phyloP scores from a whole-genome alignment of 2,329 filamentous ascomycete species.

The Xylaria sp. region DNA sequence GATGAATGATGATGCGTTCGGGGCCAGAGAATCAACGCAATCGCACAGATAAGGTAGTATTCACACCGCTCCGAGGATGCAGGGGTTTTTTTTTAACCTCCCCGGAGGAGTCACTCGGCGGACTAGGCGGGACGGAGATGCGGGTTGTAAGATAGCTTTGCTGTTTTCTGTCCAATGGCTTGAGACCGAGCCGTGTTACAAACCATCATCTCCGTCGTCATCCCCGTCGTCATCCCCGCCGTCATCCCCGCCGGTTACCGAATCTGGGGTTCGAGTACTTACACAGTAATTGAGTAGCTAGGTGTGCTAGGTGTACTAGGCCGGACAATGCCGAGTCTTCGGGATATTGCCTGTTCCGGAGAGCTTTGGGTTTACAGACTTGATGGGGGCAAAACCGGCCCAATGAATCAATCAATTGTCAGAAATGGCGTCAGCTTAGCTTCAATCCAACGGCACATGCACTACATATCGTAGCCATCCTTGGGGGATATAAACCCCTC shows the following conservation, averaged over 20 bases:
- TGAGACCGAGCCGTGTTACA: neutral
- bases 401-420: no score
- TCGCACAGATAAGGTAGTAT: no score
- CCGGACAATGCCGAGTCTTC: neutral
- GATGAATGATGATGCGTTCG: no score
- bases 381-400: neutral
- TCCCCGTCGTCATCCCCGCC: neutral
- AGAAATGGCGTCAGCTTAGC: neutral
- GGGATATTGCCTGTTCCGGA: slow-evolving; percentile 12
- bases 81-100: neutral
- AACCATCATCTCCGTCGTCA: neutral
- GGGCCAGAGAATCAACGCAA: no score
- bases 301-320: no score
- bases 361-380: no score
- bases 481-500: neutral
- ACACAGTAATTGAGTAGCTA: no score
- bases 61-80: no score
- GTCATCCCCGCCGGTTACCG: no score
- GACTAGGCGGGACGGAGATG: neutral
- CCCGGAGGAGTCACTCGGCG: slow-evolving; percentile 35
- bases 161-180: neutral
- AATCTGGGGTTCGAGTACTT: no score
- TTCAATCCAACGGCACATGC: no score
- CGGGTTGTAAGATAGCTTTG: neutral
- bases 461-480: no score